These are phyloP conservation scores for Trametes hirsuta DNA, from an alignment of 1,284 basidiomycete genomes.

Conservation along the genomic window DNA sequence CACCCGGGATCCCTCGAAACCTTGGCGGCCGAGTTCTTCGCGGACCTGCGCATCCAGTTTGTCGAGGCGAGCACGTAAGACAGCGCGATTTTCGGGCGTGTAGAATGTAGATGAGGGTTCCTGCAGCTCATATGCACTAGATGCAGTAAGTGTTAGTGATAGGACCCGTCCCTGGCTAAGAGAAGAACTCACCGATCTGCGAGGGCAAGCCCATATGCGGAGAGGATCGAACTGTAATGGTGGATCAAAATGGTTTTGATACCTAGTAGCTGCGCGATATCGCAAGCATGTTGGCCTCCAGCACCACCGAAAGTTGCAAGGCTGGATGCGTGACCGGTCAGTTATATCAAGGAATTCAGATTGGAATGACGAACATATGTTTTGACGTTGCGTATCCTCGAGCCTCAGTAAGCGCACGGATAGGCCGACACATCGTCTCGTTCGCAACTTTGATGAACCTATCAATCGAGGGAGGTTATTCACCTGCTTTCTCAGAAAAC, in stretches of 20 bases:
- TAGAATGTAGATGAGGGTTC: conserved; percentile 85
- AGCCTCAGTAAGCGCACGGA: conserved; percentile 90
- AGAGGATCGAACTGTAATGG: conserved; percentile 84
- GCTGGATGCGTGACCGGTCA: conserved; percentile 36
- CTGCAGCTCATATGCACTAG: conserved; percentile 82
- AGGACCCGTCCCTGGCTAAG: not conserved
- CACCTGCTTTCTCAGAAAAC: not conserved
- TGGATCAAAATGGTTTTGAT: conserved; percentile 88
- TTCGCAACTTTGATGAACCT: conserved; percentile 90
- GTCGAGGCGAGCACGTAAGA: conserved; percentile 68
- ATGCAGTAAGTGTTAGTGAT: not conserved
- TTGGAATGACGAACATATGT: conserved; percentile 62
- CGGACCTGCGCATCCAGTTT: conserved; percentile 66
- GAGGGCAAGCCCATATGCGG: conserved; percentile 88
- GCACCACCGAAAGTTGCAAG: conserved; percentile 91
- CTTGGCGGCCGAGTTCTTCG: conserved; percentile 73
- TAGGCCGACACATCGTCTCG: conserved; percentile 93
- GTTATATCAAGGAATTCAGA: not conserved
- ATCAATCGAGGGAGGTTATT: not conserved
- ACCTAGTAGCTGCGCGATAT: conserved; percentile 80
- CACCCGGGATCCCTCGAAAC: conserved; percentile 76
- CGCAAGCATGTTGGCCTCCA: conserved; percentile 91
- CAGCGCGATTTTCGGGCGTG: conserved; percentile 52
- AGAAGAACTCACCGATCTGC: conserved; percentile 71
- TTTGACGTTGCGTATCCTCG: conserved; percentile 83